These are phyloP conservation scores for Aspergillus ustus DNA, from an alignment of 2,329 filamentous ascomycete genomes.

Conservation along the genomic window DNA sequence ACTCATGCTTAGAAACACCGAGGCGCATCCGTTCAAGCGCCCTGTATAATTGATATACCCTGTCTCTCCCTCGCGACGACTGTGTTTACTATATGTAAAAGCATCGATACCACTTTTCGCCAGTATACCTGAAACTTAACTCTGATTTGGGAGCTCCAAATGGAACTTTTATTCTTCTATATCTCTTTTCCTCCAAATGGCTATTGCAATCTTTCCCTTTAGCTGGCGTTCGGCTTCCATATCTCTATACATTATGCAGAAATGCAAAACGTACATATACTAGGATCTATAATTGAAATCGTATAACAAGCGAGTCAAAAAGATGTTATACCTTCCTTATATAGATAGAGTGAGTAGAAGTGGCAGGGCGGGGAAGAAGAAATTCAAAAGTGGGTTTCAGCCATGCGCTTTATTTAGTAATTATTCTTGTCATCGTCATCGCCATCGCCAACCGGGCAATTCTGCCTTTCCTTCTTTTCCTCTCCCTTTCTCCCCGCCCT, in stretches of 20 bases:
- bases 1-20: constrained; percentile 24
- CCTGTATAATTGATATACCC: constrained; percentile 17
- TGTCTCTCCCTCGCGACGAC: not conserved
- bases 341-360: not conserved
- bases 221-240: not conserved
- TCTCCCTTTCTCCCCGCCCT: not conserved
- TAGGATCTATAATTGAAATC: not conserved
- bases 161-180: not conserved
- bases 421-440: constrained; percentile 15
- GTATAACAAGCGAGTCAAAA: not conserved
- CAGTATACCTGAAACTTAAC: not conserved
- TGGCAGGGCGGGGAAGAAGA: not conserved
- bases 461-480: constrained; percentile 3
- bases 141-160: not conserved
- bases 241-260: not conserved
- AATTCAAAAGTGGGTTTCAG: constrained; percentile 3
- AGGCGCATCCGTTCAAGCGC: constrained; percentile 34
- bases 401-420: constrained; percentile 14
- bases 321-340: not conserved
- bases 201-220: not conserved
- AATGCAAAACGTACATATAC: not conserved
- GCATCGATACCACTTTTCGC: constrained; percentile 16
- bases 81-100: constrained; percentile 14
- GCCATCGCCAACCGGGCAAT: constrained; percentile 8
- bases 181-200: not conserved